phyloP scores from a whole-genome alignment of 2,329 filamentous ascomycete species.

The Fusarium clavum region DNA sequence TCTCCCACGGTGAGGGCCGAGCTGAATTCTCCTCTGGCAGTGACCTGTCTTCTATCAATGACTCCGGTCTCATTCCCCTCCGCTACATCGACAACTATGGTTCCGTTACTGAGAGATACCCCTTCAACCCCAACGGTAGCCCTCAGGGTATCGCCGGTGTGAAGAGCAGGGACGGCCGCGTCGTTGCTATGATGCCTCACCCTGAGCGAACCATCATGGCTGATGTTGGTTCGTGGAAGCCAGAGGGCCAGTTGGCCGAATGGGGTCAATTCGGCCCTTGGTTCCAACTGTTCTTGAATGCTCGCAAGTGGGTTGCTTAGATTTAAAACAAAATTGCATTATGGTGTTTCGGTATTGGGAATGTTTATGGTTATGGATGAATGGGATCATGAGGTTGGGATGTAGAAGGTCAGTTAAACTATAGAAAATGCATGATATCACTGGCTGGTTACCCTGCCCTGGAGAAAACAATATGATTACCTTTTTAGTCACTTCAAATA shows the following conservation, averaged over 20 bases:
- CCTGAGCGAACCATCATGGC: constrained; percentile 89
- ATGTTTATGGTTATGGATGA: constrained; percentile 9
- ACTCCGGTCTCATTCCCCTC: constrained; percentile 77
- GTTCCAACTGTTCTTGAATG: constrained; percentile 87
- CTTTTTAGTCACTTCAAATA: background rate
- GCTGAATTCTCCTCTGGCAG: constrained; percentile 74
- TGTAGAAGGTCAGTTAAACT: constrained; percentile 9
- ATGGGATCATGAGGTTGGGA: constrained; percentile 14
- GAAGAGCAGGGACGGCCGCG: constrained; percentile 79
- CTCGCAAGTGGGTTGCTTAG: constrained; percentile 85
- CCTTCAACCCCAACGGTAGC: constrained; percentile 88
- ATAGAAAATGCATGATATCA: constrained; percentile 16
- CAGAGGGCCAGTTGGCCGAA: constrained; percentile 65
- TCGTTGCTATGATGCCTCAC: constrained; percentile 92
- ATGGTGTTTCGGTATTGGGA: constrained; percentile 33
- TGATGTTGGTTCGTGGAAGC: constrained; percentile 81
- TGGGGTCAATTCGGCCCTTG: constrained; percentile 89
- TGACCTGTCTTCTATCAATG: constrained; percentile 66
- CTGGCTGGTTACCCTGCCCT: background rate
- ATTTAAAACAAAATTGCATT: constrained; percentile 22
- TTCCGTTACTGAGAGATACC: constrained; percentile 84
- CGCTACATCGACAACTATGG: constrained; percentile 84
- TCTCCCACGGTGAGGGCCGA: constrained; percentile 70
- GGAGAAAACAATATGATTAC: background rate
- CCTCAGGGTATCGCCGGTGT: constrained; percentile 85